phyloP scores from a whole-genome alignment of 495 filamentous ascomycete species.

The Xylaria nigripes region DNA sequence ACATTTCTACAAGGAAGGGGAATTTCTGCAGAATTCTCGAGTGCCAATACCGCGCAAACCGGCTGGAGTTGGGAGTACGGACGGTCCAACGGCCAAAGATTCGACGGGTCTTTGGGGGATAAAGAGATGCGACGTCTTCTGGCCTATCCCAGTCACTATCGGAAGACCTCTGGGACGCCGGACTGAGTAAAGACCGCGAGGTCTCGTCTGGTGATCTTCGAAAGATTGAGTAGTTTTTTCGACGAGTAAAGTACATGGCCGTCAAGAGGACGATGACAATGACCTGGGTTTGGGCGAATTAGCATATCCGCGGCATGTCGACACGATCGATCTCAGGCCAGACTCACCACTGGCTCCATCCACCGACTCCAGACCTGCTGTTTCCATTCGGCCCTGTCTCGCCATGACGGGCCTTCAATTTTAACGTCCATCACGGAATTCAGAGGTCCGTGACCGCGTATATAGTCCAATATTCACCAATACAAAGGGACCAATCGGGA shows the following conservation, averaged over 20 bases:
- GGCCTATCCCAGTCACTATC: constrained; percentile 8
- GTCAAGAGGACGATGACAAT: constrained; percentile 45
- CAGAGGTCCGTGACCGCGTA: not conserved
- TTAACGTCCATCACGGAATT: constrained; percentile 3
- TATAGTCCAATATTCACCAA: constrained; percentile 2
- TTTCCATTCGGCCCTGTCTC: constrained; percentile 12
- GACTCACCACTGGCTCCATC: constrained; percentile 12
- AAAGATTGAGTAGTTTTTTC: constrained; percentile 38
- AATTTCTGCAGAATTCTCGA: constrained; percentile 56
- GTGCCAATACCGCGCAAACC: constrained; percentile 45
- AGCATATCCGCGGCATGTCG: not conserved
- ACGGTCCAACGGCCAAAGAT: constrained; percentile 25
- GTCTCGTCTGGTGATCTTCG: constrained; percentile 6
- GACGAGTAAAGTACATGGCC: constrained; percentile 45
- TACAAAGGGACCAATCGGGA: not conserved
- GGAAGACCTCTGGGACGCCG: constrained; percentile 9
- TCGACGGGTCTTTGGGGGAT: constrained; percentile 15
- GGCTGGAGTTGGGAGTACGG: constrained; percentile 46
- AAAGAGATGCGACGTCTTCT: constrained; percentile 1
- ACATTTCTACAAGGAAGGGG: constrained; percentile 71
- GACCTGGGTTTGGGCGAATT: constrained; percentile 28
- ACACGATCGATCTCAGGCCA: not conserved
- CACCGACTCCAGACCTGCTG: constrained; percentile 14
- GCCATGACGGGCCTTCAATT: constrained; percentile 11
- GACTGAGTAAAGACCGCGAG: constrained; percentile 10